Evolutionary conservation across 1,284 basidiomycete species (phyloP).

Genomic region (Ceratobasidium sp.): DNA sequence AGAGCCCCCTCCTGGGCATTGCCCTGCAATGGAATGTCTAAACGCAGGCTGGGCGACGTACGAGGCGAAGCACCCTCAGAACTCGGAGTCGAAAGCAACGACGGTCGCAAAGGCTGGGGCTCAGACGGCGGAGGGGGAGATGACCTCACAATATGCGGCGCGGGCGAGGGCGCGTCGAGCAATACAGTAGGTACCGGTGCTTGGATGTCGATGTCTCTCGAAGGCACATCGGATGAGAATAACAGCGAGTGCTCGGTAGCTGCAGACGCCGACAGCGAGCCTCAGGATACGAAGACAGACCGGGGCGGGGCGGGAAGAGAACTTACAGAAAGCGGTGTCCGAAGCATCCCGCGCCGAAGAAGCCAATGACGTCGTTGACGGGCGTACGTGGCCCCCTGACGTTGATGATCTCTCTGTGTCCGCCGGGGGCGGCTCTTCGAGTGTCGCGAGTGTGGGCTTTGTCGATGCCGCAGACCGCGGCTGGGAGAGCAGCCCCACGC

Average conservation of each 20-base stretch:
- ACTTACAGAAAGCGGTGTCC: constrained; percentile 12
- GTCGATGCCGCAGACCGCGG: not conserved
- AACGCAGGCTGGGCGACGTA: constrained; percentile 23
- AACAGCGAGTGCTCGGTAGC: not conserved
- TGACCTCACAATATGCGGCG: not conserved
- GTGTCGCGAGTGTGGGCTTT: not conserved
- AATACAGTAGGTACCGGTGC: not conserved
- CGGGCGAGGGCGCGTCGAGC: constrained; percentile 18
- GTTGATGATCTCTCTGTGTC: not conserved
- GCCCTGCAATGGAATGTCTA: constrained; percentile 34
- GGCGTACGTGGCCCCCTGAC: not conserved
- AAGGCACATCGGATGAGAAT: constrained; percentile 9
- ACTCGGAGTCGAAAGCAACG: constrained; percentile 7
- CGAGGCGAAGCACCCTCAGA: constrained; percentile 12
- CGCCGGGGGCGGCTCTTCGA: not conserved
- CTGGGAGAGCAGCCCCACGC: constrained; percentile 22
- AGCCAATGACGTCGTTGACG: constrained; percentile 23
- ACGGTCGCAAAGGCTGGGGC: not conserved
- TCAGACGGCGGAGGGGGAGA: constrained; percentile 14
- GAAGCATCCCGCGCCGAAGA: constrained; percentile 2
- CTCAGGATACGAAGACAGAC: not conserved
- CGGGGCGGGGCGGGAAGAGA: not conserved
- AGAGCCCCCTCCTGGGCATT: not conserved
- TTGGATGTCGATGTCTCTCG: not conserved
- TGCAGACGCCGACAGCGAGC: not conserved